These are phyloP conservation scores for Neurospora intermedia DNA, from an alignment of 495 filamentous ascomycete species.

Conservation along the genomic window DNA sequence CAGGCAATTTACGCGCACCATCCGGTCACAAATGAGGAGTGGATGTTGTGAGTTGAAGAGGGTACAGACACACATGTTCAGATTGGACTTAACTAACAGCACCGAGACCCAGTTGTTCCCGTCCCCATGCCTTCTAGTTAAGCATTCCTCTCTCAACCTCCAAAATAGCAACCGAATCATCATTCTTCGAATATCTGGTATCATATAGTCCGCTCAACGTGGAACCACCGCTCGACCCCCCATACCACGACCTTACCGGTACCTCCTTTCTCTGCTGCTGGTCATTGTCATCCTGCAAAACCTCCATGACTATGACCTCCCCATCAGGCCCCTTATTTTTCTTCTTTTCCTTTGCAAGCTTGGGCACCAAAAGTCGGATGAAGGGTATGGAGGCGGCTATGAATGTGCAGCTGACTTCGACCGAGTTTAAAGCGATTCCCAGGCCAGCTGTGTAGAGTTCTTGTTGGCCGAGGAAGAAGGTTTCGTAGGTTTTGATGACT, in stretches of 20 bases:
- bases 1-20: too few species aligned
- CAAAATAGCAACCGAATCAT: background rate
- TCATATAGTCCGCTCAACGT: background rate
- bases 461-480: background rate
- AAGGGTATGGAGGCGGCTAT: background rate
- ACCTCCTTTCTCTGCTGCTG: background rate
- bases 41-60: too few species aligned
- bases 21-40: too few species aligned
- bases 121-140: too few species aligned
- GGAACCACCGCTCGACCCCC: background rate
- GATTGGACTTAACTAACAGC: too few species aligned
- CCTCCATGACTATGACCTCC: background rate
- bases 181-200: background rate
- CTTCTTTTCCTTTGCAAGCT: background rate
- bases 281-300: background rate
- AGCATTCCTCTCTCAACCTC: background rate
- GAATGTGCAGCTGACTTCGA: background rate
- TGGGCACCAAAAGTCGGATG: background rate
- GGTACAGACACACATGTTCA: too few species aligned
- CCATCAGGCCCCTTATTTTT: background rate
- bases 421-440: background rate
- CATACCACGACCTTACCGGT: background rate
- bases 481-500: background rate
- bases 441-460: background rate
- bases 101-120: too few species aligned